Conservation (phyloP, 352 stramenopile genomes). For the Globisporangium lucens region DNA sequence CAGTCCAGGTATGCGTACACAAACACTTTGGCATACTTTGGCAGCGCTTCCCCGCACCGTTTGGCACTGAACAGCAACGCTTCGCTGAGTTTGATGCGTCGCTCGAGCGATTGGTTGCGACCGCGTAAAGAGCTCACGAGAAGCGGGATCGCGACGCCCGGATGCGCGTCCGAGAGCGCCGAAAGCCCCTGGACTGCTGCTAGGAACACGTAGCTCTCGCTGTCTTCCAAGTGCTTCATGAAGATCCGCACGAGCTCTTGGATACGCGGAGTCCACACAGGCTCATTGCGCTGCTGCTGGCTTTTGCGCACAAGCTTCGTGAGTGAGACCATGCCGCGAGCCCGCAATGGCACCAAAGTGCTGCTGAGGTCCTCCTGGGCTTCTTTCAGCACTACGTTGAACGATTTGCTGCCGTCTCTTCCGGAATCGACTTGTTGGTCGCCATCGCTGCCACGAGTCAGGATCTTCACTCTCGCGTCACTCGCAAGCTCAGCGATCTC, state of each 20-base stretch:
- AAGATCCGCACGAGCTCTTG: slow-evolving; percentile 55
- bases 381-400: slow-evolving; percentile 48
- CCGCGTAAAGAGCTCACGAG: slow-evolving; percentile 54
- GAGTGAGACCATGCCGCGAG: slow-evolving; percentile 66
- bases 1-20: slow-evolving; percentile 81
- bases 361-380: slow-evolving; percentile 62
- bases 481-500: slow-evolving; percentile 74
- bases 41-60: slow-evolving; percentile 69
- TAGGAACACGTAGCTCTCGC: slow-evolving; percentile 85
- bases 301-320: slow-evolving; percentile 74
- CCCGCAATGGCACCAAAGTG: slow-evolving; percentile 62
- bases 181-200: slow-evolving; percentile 73
- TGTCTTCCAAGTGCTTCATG: slow-evolving; percentile 57
- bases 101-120: slow-evolving; percentile 43
- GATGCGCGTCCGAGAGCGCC: slow-evolving; percentile 54
- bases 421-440: slow-evolving; percentile 7
- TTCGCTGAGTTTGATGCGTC: slow-evolving; percentile 83
- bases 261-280: slow-evolving; percentile 48
- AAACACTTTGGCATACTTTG: slow-evolving; percentile 67
- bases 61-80: slow-evolving; percentile 76
- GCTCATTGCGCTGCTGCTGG: slow-evolving; percentile 35
- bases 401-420: slow-evolving; percentile 25
- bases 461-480: slow-evolving; percentile 60
- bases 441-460: slow-evolving; percentile 32
- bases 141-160: slow-evolving; percentile 62